Evolutionary conservation across 805 yeast species (phyloP), one percentile per base, ranked within the genome.

Genomic region (Debaryomyces tyrocola): DNA sequence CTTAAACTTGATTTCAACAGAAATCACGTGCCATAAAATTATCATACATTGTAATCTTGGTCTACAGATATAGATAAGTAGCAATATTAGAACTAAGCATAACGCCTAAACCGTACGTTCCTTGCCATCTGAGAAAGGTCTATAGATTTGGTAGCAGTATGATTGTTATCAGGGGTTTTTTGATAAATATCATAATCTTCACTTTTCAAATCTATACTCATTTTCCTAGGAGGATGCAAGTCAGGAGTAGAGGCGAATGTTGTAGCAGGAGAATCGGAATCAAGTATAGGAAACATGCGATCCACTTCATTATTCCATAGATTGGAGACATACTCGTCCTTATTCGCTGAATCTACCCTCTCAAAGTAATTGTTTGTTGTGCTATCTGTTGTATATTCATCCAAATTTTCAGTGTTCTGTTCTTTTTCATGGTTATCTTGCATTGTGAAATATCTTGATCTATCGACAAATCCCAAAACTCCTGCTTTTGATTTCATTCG

Each of bases 401-500:
- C 27, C 10, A 9, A 24, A 24, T 7, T 24, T 3, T 24, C 27
- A 24, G 10, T 9, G 10, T 9, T 24, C 2, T 24, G 27, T 24
- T 31, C 11, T 31, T 31, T 31, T 6, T 31, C 34, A 31, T 12
- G 34, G 11, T 9, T 31, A 31, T 31, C 6, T 6, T 31, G 8
- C 17, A 6, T 24, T 24, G 7, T 31, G 8, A 31, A 9, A 14
- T n/a, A 31, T 12, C 34, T 31, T 6, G 34, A 31, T 21, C 69
- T 42, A 20, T 58, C 54, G n/a, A 66, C 37, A 42, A 44, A 66
- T 18, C 73, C 72, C 33, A 64, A 40, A 11, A 59, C 56, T 1
- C 70, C 73, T 6, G 58, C 53, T 20, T 50, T 47, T 4, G 60
- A 44, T 33, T 50, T 49, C 33, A 53, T 31, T 20, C 44, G 47